Conservation (phyloP, 805 yeast genomes). For the Schwanniomyces vanrijiae region DNA sequence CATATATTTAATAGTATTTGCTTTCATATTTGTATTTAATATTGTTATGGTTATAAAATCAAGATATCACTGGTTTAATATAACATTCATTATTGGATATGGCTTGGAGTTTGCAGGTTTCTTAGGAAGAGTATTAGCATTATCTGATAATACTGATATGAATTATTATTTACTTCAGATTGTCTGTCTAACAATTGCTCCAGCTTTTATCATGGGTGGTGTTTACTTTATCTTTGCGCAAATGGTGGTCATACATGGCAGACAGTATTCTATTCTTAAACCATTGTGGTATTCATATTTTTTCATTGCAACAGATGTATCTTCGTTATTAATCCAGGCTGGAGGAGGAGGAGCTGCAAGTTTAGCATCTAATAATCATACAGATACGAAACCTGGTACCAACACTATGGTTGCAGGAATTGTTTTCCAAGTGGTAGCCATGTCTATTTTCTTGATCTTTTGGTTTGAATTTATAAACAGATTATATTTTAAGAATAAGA, state of each 20-base stretch:
- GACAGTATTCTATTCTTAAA: slow-evolving; percentile 34
- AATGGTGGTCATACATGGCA: slow-evolving; percentile 37
- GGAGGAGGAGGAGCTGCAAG: slow-evolving; percentile 41
- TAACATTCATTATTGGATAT: slow-evolving; percentile 36
- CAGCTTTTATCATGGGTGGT: slow-evolving; percentile 46
- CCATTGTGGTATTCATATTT: slow-evolving; percentile 47
- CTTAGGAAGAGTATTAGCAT: slow-evolving; percentile 34
- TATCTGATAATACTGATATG: slow-evolving; percentile 20
- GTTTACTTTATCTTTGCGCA: slow-evolving; percentile 42
- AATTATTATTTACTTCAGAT: slow-evolving; percentile 30
- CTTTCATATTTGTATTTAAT: slow-evolving; percentile 21
- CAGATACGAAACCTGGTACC: slow-evolving; percentile 31
- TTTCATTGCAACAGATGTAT: slow-evolving; percentile 36
- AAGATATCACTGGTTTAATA: slow-evolving; percentile 39
- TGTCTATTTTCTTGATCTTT: slow-evolving; percentile 34
- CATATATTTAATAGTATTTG: slow-evolving; percentile 28
- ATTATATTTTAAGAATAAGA: slow-evolving; percentile 24
- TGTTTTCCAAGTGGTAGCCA: slow-evolving; percentile 36
- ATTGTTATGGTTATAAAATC: slow-evolving; percentile 29
- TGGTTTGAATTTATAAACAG: slow-evolving; percentile 37
- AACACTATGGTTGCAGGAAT: slow-evolving; percentile 40
- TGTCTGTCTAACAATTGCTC: slow-evolving; percentile 37
- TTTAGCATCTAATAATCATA: slow-evolving; percentile 20
- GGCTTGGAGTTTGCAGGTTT: slow-evolving; percentile 38
- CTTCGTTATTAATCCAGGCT: slow-evolving; percentile 39